Base-by-base conservation (phyloP, 2,329 filamentous ascomycete species). In the Fusarium paranaense region DNA sequence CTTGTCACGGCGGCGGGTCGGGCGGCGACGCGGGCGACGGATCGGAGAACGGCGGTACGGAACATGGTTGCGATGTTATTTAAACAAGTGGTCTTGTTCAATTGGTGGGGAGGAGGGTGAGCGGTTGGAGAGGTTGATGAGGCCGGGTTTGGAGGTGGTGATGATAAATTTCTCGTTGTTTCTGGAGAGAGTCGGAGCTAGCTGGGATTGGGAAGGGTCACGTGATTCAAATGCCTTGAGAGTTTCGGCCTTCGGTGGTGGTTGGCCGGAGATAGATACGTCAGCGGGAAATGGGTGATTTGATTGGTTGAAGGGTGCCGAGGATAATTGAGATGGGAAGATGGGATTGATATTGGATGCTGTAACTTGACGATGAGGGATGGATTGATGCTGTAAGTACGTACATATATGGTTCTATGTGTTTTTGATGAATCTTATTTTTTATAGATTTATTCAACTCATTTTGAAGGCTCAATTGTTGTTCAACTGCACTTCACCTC, bases 41-140 rank as follows among this genome's bases (percentile, higher is more conserved):
- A 93, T 86, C 93, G 93, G 87, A 96, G 88, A 84, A 97, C 86
- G 82, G 94, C 92, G 85, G 94, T 91, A 87, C 96, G 94, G 90
- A 98, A 95, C 96, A 98, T 98, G 66, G 45, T 58, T 69, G 50
- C 18, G 63, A 58, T 62, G 66, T 30, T 63, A 52, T 63, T 64
- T 35, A 70, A 74, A 20, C 10, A n/a, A 13, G n/a, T 32, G n/a
- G 4, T 13, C 74, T 77, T 74, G 11, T 45, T 45, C 42, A 45
- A 45, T 45, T 27, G 45, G 38, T 54, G 18, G 45, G 45, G 68
- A 22, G 33, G 67, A 66, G 40, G 62, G 71, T 62, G 65, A 70
- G 60, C 56, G 42, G 73, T 64, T 47, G 58, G 32, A 38, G 61
- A 38, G 50, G 69, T 42, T 66, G 66, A 67, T 67, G 65, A 57